Conservation (phyloP, 2,329 filamentous ascomycete genomes). For the Fonsecaea nubica region DNA sequence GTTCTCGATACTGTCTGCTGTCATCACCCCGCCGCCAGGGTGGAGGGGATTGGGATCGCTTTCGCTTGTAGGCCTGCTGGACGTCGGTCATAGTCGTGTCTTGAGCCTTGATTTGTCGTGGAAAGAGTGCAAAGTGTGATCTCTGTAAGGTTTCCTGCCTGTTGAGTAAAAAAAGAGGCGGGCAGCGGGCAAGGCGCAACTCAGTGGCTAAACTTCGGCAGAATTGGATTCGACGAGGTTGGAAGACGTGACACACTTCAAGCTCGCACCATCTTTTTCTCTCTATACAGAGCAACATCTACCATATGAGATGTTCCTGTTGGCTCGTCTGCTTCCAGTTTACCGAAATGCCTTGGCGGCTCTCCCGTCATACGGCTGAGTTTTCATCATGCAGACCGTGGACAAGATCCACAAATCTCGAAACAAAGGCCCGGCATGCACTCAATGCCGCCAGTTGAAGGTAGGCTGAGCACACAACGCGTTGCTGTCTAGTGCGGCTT, state of each 20-base stretch:
- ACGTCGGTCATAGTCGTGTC: constrained; percentile 43
- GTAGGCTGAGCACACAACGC: constrained; percentile 8
- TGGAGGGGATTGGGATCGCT: constrained; percentile 52
- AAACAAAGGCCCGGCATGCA: constrained; percentile 22
- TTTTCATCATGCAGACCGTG: constrained; percentile 17
- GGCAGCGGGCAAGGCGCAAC: not conserved
- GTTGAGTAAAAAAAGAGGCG: not conserved
- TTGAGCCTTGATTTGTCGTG: not conserved
- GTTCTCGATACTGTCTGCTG: constrained; percentile 28
- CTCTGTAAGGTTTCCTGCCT: not conserved
- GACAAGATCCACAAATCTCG: constrained; percentile 18
- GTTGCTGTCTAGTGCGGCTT: constrained; percentile 3
- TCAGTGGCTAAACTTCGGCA: constrained; percentile 8
- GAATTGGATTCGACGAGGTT: not conserved
- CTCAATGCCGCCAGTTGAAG: constrained; percentile 20
- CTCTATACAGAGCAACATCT: not conserved
- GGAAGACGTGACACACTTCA: not conserved
- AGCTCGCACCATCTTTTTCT: not conserved
- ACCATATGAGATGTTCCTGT: not conserved
- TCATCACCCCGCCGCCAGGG: constrained; percentile 45
- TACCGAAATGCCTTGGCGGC: not conserved
- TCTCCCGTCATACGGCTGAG: not conserved
- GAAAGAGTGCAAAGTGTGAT: not conserved
- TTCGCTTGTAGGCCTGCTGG: constrained; percentile 43
- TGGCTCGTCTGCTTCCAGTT: not conserved